A percentile compares a stretch with the other conserved stretches of the same genome.
phyloP scores from a whole-genome alignment of 495 filamentous ascomycete genomes.

The Clavariopsis aquatica region DNA sequence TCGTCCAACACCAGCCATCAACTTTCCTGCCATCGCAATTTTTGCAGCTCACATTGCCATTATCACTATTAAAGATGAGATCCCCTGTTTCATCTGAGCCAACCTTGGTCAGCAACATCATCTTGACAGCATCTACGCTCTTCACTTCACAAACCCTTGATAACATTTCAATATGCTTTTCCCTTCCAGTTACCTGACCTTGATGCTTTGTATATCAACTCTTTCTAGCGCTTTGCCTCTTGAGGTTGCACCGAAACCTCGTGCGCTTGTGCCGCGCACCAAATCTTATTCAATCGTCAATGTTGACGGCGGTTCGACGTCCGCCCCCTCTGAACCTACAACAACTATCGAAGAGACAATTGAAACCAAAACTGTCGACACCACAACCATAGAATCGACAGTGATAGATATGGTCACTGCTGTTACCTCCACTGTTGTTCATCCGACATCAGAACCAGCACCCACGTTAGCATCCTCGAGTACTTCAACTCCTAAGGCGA shows the following conservation, averaged over 20 bases:
- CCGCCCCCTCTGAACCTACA: conserved; percentile 15
- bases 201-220: conserved; percentile 11
- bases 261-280: conserved; percentile 13
- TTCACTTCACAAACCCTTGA: conserved; percentile 17
- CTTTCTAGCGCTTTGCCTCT: conserved; percentile 15
- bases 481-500: neutral
- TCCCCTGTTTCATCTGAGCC: conserved; percentile 13
- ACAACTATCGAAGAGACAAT: conserved; percentile 19
- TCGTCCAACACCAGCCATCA: conserved; percentile 25
- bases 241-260: conserved; percentile 2
- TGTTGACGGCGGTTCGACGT: conserved; percentile 34
- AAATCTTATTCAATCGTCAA: conserved; percentile 37
- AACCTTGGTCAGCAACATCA: conserved; percentile 1
- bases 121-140: neutral
- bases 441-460: neutral
- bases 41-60: neutral
- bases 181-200: neutral
- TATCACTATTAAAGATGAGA: conserved; percentile 8
- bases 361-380: conserved; percentile 12
- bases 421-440: conserved; percentile 9
- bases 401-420: conserved; percentile 13
- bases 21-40: conserved; percentile 29
- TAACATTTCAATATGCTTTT: conserved; percentile 22
- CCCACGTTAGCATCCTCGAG: neutral
- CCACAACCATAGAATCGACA: conserved; percentile 2